Percentiles rank a stretch among this genome's conserved stretches.
These are phyloP conservation scores for Aspergillus sp. DNA, from an alignment of 2,329 filamentous ascomycete genomes.

Conservation along the genomic window DNA sequence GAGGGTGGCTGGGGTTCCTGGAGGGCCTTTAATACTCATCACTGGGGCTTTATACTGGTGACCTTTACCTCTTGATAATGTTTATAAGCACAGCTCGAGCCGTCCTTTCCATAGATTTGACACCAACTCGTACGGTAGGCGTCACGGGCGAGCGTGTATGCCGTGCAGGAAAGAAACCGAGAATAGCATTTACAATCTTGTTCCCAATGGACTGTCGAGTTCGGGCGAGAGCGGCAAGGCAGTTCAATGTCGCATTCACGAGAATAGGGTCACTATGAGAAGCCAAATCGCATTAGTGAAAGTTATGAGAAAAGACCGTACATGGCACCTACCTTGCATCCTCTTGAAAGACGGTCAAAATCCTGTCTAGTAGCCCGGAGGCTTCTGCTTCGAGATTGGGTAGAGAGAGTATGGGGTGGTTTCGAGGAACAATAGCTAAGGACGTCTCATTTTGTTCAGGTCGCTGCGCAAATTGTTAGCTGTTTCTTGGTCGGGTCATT, in stretches of 20 bases:
- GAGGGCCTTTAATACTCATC: slow-evolving; percentile 22
- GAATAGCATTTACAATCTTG: slow-evolving; percentile 79
- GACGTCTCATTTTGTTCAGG: slow-evolving; percentile 80
- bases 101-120: slow-evolving; percentile 94
- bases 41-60: neutral
- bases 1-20: slow-evolving; percentile 77
- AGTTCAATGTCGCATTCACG: slow-evolving; percentile 89
- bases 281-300: slow-evolving; percentile 5
- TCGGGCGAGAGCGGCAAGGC: slow-evolving; percentile 77
- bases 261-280: slow-evolving; percentile 73
- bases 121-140: slow-evolving; percentile 73
- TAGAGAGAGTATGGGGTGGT: slow-evolving; percentile 76
- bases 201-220: slow-evolving; percentile 76
- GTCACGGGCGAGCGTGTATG: slow-evolving; percentile 75
- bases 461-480: slow-evolving; percentile 48
- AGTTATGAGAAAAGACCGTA: neutral
- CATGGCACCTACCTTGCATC: slow-evolving; percentile 64
- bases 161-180: slow-evolving; percentile 90
- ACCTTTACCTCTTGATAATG: slow-evolving; percentile 70
- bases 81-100: slow-evolving; percentile 81
- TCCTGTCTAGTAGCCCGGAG: slow-evolving; percentile 82
- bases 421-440: slow-evolving; percentile 77
- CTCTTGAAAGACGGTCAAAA: slow-evolving; percentile 82
- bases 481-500: neutral
- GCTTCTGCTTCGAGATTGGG: slow-evolving; percentile 89